Conservation (phyloP, 805 yeast genomes). For the Sugiyamaella smithiae region DNA sequence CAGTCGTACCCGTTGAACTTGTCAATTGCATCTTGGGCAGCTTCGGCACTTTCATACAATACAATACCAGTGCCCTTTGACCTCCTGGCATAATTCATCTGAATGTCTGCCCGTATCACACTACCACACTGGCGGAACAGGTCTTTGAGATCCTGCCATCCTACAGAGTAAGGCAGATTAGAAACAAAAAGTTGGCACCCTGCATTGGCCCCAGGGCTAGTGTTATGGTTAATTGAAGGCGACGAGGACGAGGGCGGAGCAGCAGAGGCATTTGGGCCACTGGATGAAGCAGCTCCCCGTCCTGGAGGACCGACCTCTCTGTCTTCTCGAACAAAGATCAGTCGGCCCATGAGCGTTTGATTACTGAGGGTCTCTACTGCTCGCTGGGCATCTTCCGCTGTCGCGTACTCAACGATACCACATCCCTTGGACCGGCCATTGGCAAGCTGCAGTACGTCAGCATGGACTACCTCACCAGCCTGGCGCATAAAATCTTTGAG, state of each 20-base stretch:
- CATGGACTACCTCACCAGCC: conserved; percentile 67
- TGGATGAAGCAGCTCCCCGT: not conserved
- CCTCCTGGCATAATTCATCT: conserved; percentile 61
- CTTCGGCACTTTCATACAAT: conserved; percentile 60
- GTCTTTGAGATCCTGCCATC: conserved; percentile 85
- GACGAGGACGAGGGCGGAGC: conserved; percentile 13
- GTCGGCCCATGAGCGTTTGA: conserved; percentile 64
- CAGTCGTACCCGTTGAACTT: conserved; percentile 64
- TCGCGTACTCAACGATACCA: conserved; percentile 73
- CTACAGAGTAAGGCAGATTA: conserved; percentile 75
- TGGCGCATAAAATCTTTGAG: conserved; percentile 38
- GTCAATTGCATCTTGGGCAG: conserved; percentile 68
- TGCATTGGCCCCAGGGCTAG: conserved; percentile 31
- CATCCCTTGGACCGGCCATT: conserved; percentile 64
- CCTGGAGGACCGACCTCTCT: conserved; percentile 39
- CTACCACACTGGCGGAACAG: conserved; percentile 73
- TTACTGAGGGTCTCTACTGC: conserved; percentile 74
- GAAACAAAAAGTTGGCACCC: conserved; percentile 65
- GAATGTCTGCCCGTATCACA: conserved; percentile 80
- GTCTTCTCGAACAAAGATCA: conserved; percentile 84
- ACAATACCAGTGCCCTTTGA: conserved; percentile 88
- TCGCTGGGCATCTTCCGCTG: conserved; percentile 58
- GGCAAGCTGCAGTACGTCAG: conserved; percentile 74
- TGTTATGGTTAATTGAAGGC: conserved; percentile 20
- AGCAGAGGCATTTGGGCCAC: conserved; percentile 13